Base-by-base conservation (phyloP, 352 stramenopile genomes). In the Vaucheria bursata region DNA sequence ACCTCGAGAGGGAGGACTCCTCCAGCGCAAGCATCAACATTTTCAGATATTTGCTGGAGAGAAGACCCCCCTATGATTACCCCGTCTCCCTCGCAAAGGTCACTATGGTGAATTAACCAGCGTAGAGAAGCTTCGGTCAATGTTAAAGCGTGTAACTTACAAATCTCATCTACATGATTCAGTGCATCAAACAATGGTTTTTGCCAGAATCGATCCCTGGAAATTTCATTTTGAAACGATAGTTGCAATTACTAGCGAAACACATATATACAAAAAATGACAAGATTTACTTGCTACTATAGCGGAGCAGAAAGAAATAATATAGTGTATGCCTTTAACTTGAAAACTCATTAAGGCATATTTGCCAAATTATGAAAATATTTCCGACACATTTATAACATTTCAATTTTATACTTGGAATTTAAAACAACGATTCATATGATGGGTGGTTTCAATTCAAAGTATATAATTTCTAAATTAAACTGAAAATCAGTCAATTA, bases 121-220 rank as follows among this genome's bases (percentile, higher is more conserved):
- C 85, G 79, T 31, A 88, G 45, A 2, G 78, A 84, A 1, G 83
- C 85, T 0, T 65, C 59, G 29, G 79, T 76, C 0, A 82, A 71
- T 0, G 74, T 65, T 4, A 83, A 77, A 31, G 32, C 77, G 12
- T 85, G 36, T 29, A 39, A 53, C 37, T 71, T 39, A 68, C 85
- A 88, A 29, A 73, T 75, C 3, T 3, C 67, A 4, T 50, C 33
- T 52, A 88, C 53, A 1, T 70, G 36, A 7, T 86, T 79, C n/a
- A 87, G 69, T 6, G 79, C 79, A 0, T 87, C 85, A 29, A 88
- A 86, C 32, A 85, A 84, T 18, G 70, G 53, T 18, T 85, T 78
- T 65, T 85, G 82, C 83, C 85, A 88, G 80, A 86, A 88, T 8
- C 85, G 81, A 18, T 85, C 71, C 35, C 81, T 85, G 76, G 37